Evolutionary conservation across 148 eudicot genomes (phyloP), one percentile per base, ranked within the genome.

Genomic region (Nyssa sinensis): DNA sequence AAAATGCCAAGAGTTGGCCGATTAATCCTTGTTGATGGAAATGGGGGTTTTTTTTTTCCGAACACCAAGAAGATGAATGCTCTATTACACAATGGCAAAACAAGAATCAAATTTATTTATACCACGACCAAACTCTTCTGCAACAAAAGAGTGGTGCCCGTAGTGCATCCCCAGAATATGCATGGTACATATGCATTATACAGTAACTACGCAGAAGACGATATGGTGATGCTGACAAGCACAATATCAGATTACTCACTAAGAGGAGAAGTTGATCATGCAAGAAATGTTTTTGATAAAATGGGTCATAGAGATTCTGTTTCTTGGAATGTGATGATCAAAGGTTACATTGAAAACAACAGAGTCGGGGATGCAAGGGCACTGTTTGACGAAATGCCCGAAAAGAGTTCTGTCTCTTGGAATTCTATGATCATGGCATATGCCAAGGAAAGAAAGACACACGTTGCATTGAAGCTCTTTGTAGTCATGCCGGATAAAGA

Each of bases 311-410:
- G 47, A 39, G 83, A 79, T 51, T 29, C 73, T 0, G 78, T 79
- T 64, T 73, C 81, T 58, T 80, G 67, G 71, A 83, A 83, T 70
- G 81, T 78, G 49, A 80, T 83, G 83, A 83, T 79, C 39, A 69
- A 27, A 70, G 64, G 77, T 16, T 80, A 70, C 66, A 10, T 74
- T 25, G 74, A 77, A 16, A 77, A 76, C 66, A 64, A 51, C 6
- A 70, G 67, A 62, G 57, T 76, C 33, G 29, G 28, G 4, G 27
- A 67, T 67, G 83, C 86, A 23, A 78, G 81, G 39, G 58, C 77
- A 5, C 58, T 83, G 78, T 83, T 79, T 55, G 84, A 81, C 32
- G 73, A 72, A 81, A 78, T 81, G 79, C 78, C 81, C 32, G 81
- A 66, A 2, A 76, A 44, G 67, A 64, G 29, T 32, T 53, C 74